Percentiles rank a stretch among this genome's conserved stretches.
These are phyloP conservation scores for Annulohypoxylon nitens DNA, from an alignment of 495 filamentous ascomycete species.

Conservation along the genomic window DNA sequence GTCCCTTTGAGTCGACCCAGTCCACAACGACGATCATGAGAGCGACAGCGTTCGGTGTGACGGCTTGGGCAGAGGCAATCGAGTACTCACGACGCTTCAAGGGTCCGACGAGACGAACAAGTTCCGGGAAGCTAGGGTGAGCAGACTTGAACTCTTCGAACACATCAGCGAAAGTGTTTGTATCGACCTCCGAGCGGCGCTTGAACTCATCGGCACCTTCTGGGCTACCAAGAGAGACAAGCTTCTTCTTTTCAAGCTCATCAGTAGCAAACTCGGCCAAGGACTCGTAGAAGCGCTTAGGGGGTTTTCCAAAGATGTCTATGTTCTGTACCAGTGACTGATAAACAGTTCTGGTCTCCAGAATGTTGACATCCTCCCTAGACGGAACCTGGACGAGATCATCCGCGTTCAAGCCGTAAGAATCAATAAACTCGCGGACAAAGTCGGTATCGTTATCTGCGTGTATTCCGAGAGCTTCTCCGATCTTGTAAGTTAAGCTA, in stretches of 20 bases:
- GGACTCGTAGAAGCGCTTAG: constrained; percentile 96
- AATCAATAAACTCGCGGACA: constrained; percentile 86
- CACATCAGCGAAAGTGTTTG: constrained; percentile 90
- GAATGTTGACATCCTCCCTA: constrained; percentile 78
- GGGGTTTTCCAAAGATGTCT: constrained; percentile 96
- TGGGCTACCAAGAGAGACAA: constrained; percentile 80
- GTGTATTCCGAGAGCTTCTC: constrained; percentile 97
- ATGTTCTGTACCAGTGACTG: constrained; percentile 93
- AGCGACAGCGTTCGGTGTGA: constrained; percentile 86
- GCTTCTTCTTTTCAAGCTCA: constrained; percentile 81
- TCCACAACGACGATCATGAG: constrained; percentile 97
- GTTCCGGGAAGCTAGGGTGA: constrained; percentile 89
- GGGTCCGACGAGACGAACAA: constrained; percentile 87
- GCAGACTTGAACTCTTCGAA: constrained; percentile 89
- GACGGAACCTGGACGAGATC: constrained; percentile 91
- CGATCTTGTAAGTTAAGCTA: constrained; percentile 94
- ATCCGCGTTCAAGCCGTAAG: constrained; percentile 84
- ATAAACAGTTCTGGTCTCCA: constrained; percentile 93
- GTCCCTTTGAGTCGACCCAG: constrained; percentile 90
- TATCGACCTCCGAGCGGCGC: constrained; percentile 92
- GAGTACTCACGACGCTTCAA: constrained; percentile 98
- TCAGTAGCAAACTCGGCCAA: constrained; percentile 88
- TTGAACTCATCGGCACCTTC: constrained; percentile 96
- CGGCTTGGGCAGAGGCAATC: constrained; percentile 94
- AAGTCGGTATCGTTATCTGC: constrained; percentile 87